Evolutionary conservation across 1,284 basidiomycete genomes (phyloP).

Genomic region (Xerocomus amazonicus): DNA sequence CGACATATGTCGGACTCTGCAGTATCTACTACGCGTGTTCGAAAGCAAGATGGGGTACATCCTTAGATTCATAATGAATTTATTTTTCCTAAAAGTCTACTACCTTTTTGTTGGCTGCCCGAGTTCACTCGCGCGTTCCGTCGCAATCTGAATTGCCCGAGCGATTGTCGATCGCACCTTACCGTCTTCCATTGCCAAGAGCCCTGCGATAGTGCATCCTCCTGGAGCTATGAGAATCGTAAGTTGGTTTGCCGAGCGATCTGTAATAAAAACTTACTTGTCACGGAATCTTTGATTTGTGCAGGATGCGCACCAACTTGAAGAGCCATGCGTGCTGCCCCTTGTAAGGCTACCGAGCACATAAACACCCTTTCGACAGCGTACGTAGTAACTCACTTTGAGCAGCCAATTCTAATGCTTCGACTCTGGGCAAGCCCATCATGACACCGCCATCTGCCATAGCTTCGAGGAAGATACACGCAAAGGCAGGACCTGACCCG

Average conservation of each 20-base stretch:
- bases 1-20: conserved; percentile 30
- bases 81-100: not conserved
- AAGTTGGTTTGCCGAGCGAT: not conserved
- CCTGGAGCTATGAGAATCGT: conserved; percentile 71
- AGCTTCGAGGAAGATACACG: conserved; percentile 94
- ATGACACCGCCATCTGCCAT: conserved; percentile 99
- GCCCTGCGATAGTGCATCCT: conserved; percentile 96
- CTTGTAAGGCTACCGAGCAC: conserved; percentile 76
- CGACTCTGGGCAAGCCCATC: conserved; percentile 96
- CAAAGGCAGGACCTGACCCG: conserved; percentile 96
- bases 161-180: conserved; percentile 93
- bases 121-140: conserved; percentile 80
- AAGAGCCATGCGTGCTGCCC: conserved; percentile 94
- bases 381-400: conserved; percentile 72
- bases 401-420: conserved; percentile 92
- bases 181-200: conserved; percentile 94
- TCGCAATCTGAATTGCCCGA: conserved; percentile 90
- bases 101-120: conserved; percentile 56
- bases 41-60: conserved; percentile 37
- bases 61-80: not conserved
- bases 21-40: conserved; percentile 14
- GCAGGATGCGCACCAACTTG: conserved; percentile 89
- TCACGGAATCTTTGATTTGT: conserved; percentile 96
- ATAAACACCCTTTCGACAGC: conserved; percentile 2
- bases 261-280: conserved; percentile 59